Evolutionary conservation across 202 grass and related monocot species (phyloP).

Genomic region (Setaria viridis): DNA sequence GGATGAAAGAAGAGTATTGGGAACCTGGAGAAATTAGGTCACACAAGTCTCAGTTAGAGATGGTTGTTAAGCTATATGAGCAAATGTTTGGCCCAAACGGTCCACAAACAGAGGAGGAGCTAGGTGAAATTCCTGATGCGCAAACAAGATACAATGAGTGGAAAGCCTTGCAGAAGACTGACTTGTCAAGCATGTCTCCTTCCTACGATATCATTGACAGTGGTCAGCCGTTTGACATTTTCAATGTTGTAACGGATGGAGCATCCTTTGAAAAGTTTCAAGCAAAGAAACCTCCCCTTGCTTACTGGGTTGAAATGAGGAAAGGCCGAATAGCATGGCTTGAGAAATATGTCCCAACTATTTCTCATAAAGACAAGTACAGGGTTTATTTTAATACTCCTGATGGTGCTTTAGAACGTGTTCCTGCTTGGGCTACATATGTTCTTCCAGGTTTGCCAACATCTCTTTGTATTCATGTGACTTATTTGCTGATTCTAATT

Average conservation of each 20-base stretch:
- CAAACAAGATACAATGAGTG: constrained; percentile 87
- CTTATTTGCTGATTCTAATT: constrained; percentile 32
- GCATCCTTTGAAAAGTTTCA: constrained; percentile 82
- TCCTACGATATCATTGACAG: constrained; percentile 86
- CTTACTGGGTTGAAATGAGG: constrained; percentile 95
- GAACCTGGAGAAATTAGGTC: constrained; percentile 79
- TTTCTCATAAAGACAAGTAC: constrained; percentile 88
- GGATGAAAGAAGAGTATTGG: constrained; percentile 90
- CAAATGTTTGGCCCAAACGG: constrained; percentile 98
- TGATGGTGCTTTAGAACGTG: constrained; percentile 88
- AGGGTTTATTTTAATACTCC: constrained; percentile 97
- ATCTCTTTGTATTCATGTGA: constrained; percentile 27
- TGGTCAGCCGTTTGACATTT: constrained; percentile 70
- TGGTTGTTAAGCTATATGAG: constrained; percentile 86
- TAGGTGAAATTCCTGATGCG: constrained; percentile 83
- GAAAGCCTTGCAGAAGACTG: constrained; percentile 63
- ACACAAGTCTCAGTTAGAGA: constrained; percentile 69
- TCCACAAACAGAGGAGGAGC: constrained; percentile 83
- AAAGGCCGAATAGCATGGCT: constrained; percentile 88
- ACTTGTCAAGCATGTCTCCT: constrained; percentile 34
- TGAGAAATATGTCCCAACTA: constrained; percentile 79
- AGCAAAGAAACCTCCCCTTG: constrained; percentile 78
- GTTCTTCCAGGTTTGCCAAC: constrained; percentile 73
- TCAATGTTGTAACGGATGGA: constrained; percentile 63
- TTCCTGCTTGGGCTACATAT: constrained; percentile 97